Percentiles rank a stretch among this genome's conserved stretches.
Evolutionary conservation across 2,329 filamentous ascomycete genomes (phyloP).

Genomic region (Blastomyces silverae): DNA sequence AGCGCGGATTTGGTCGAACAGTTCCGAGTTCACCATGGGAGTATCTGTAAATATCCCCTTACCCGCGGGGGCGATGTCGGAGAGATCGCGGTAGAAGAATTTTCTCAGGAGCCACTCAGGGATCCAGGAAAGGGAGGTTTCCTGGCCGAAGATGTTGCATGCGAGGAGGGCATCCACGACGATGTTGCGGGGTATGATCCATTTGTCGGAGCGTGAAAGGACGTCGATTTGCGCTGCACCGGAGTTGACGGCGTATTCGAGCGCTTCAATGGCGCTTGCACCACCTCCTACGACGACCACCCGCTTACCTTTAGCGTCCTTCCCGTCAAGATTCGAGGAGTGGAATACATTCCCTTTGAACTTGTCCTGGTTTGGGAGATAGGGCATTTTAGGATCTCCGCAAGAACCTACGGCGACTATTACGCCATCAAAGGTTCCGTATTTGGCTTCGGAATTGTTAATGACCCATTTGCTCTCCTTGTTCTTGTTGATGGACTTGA

Average conservation of each 20-base stretch:
- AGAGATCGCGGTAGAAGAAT: conserved; percentile 76
- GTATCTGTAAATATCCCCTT: conserved; percentile 77
- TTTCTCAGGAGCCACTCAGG: conserved; percentile 67
- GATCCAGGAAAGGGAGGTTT: conserved; percentile 68
- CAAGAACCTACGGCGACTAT: conserved; percentile 75
- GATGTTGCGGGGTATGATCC: conserved; percentile 78
- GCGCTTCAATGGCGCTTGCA: conserved; percentile 71
- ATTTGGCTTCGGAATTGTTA: conserved; percentile 62
- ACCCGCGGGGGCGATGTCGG: conserved; percentile 61
- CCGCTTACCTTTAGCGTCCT: conserved; percentile 65
- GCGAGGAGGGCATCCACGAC: conserved; percentile 66
- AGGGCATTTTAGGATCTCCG: conserved; percentile 67
- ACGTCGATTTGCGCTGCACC: conserved; percentile 64
- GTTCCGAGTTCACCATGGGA: conserved; percentile 78
- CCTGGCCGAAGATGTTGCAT: conserved; percentile 70
- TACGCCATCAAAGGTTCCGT: conserved; percentile 70
- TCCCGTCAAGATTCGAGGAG: conserved; percentile 67
- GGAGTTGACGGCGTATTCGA: conserved; percentile 67
- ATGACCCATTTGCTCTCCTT: conserved; percentile 66
- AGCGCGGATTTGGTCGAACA: conserved; percentile 66
- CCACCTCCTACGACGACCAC: conserved; percentile 72
- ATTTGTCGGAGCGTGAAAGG: conserved; percentile 71
- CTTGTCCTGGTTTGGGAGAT: conserved; percentile 60
- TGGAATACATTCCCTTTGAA: conserved; percentile 70
- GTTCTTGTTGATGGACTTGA: conserved; percentile 64